Conservation (phyloP, 805 yeast species). For the Kuraishia capsulata region DNA sequence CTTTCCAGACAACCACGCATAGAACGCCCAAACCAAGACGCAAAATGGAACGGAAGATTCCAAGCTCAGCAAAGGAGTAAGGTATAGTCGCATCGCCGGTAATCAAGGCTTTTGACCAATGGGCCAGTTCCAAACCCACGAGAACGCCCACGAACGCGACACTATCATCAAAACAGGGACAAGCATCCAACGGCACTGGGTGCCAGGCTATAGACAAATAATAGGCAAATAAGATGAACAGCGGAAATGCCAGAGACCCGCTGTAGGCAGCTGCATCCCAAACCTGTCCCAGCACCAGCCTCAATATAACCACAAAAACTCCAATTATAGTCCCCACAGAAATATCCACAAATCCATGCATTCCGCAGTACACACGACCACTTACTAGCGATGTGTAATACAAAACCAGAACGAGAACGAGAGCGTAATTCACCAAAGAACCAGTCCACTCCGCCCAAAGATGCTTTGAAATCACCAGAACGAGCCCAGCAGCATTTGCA, state of each 20-base stretch:
- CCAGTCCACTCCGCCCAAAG: constrained; percentile 9
- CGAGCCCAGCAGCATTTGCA: constrained; percentile 88
- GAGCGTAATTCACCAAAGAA: constrained; percentile 2
- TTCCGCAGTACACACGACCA: constrained; percentile 91
- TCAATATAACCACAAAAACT: constrained; percentile 31
- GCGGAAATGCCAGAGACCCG: constrained; percentile 17
- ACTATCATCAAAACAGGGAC: constrained; percentile 94
- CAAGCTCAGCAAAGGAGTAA: constrained; percentile 30
- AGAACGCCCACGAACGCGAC: constrained; percentile 90
- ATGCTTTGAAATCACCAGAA: constrained; percentile 33
- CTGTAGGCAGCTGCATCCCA: constrained; percentile 39
- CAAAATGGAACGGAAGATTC: constrained; percentile 27
- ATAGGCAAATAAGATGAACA: constrained; percentile 29
- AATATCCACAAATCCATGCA: constrained; percentile 90
- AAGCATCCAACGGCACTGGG: constrained; percentile 81
- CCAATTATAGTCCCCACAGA: constrained; percentile 62
- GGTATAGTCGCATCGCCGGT: not conserved
- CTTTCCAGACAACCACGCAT: constrained; percentile 65
- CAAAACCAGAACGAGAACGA: constrained; percentile 17
- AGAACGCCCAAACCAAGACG: constrained; percentile 57
- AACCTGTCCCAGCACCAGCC: constrained; percentile 28
- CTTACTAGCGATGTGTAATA: constrained; percentile 60
- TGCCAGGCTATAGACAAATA: constrained; percentile 54
- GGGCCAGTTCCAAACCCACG: constrained; percentile 62
- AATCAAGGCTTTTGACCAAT: constrained; percentile 26